Evolutionary conservation across 176 grass and related monocot species (phyloP), one percentile per base, ranked within the genome.

Genomic region (Pharus latifolius): DNA sequence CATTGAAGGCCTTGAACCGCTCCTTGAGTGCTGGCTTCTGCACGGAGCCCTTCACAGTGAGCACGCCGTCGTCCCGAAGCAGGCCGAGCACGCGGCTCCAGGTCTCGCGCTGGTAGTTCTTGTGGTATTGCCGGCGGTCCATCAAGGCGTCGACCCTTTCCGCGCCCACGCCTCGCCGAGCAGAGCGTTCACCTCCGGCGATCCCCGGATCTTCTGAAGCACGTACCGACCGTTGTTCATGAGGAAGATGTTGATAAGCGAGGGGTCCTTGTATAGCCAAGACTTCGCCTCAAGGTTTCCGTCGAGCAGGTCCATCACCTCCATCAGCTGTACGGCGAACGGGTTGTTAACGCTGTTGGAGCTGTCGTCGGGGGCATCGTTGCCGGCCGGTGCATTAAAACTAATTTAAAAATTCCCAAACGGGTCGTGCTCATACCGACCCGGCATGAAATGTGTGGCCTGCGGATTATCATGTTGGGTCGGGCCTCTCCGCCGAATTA

Each of bases 171-270:
- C 69, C 43, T 99, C 90, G 9, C 90, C 90, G 1, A 99, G 71
- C 46, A 95, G 62, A 0, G 58, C 45, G 70, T 80, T 83, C 35
- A 81, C 86, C 87, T 94, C 87, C 29, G 67, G 38, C 10, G 90
- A 99, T 0, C 90, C 90, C 11, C 91, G 73, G 57, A 99, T 86
- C 82, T 95, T 99, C 73, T 99, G 84, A 70, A 84, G 55, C 75
- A 99, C 82, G 82, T 99, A 99, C 78, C 90, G 63, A 2, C 90
- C 87, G 41, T 99, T 99, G 96, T 99, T 99, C 96, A 99, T 99
- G 19, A 99, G 65, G 88, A 99, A 99, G 53, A 99, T 88, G 82
- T 47, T 75, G 78, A 71, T 83, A 46, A 91, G 61, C 0, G 90
- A 49, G 20, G 56, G 53, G 76, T 94, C 87, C 75, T 79, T 99